Evolutionary conservation across 345 rosid genomes (phyloP).

Genomic region (Cardamine occulta): DNA sequence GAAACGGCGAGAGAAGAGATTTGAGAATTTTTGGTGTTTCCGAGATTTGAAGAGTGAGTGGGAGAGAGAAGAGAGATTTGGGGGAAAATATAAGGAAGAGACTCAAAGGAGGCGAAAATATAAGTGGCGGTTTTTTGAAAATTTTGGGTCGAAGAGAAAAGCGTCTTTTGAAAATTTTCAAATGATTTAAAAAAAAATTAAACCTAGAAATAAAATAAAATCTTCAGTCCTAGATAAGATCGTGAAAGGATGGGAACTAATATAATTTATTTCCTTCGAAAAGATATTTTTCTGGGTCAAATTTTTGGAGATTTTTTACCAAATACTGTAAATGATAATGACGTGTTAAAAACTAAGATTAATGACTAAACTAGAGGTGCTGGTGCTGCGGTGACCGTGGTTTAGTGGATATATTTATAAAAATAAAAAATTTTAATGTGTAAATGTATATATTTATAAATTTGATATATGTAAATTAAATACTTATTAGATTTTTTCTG

Average conservation of each 20-base stretch:
- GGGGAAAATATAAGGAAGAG: background rate
- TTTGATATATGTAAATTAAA: too few species aligned
- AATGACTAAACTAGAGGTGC: too few species aligned
- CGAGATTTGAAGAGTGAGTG: background rate
- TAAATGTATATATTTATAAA: too few species aligned
- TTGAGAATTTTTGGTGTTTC: background rate
- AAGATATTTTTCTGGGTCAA: background rate
- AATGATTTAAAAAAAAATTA: background rate
- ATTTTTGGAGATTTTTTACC: background rate
- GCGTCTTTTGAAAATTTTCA: background rate
- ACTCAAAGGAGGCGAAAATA: background rate
- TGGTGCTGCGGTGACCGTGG: too few species aligned
- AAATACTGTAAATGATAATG: background rate
- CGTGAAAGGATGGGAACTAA: background rate
- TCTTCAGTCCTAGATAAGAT: background rate
- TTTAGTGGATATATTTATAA: too few species aligned
- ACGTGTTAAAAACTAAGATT: too few species aligned
- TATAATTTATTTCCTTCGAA: background rate
- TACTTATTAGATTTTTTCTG: too few species aligned
- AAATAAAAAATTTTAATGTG: too few species aligned
- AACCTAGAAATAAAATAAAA: background rate
- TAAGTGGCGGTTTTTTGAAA: constrained; percentile 14
- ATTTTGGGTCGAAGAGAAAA: background rate
- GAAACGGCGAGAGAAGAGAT: background rate
- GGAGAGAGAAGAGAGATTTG: background rate